Evolutionary conservation across 495 filamentous ascomycete species (phyloP), one percentile per base, ranked within the genome.

Genomic region (Neurospora sp.): DNA sequence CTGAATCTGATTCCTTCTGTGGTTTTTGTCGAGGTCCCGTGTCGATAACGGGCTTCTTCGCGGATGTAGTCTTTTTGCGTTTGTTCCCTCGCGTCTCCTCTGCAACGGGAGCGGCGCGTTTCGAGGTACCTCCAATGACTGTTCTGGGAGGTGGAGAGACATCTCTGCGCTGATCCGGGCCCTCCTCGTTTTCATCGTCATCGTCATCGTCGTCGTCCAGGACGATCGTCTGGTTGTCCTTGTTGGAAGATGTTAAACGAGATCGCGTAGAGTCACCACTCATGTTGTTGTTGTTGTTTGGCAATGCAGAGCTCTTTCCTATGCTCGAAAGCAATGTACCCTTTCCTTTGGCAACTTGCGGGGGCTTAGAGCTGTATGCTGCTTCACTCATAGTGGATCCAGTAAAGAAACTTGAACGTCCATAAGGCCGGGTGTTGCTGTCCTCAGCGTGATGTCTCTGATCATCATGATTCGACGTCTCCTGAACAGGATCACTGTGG

Each of bases 151-250:
- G 54, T 18, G 54, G 27, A 37, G 54, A 37, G 54, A 12, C 11
- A 3, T 8, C 9, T 46, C n/a, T 23, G 16, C 20, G 54, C 11
- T n/a, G 35, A 12, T 54, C 18, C 0, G 18, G 39, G n/a, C 39
- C n/a, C 20, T 41, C 27, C 0, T n/a, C 31, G 1, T 5, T 40
- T 16, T 38, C 39, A 20, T 23, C 20, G 38, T 20, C 39, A 20
- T 23, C 20, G 38, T 20, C 75, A 12, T n/a, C n/a, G n/a, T 72
- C 73, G 5, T 79, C 72, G 20, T 78, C 75, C 39, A 77, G 42
- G 1, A 77, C 16, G 38, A 78, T 75, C 0, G 72, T 66, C 59
- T 74, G 66, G 9, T 35, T 66, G 27, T 35, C 27, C 54, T 31
- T 18, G 2, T 66, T 31, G 3, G 54, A 35, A 35, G 14, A 35